Evolutionary conservation across 805 yeast species (phyloP).

Genomic region (Saturnispora gosingensis): DNA sequence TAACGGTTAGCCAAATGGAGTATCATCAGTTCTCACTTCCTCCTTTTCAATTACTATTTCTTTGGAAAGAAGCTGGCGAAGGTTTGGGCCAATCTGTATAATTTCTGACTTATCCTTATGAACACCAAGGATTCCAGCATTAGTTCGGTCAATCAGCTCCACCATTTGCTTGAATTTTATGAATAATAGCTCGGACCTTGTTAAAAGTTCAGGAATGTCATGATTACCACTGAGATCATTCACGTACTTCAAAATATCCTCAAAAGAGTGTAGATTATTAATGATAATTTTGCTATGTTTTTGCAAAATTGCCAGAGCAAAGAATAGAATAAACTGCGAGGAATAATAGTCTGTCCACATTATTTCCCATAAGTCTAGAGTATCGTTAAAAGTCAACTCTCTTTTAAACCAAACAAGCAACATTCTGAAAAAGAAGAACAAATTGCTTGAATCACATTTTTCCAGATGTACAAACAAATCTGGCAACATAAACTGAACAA

Average conservation of each 20-base stretch:
- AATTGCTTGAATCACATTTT: constrained; percentile 79
- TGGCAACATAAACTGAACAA: constrained; percentile 88
- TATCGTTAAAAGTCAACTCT: constrained; percentile 74
- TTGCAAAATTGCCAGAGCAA: constrained; percentile 83
- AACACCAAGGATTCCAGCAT: constrained; percentile 12
- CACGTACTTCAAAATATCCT: constrained; percentile 86
- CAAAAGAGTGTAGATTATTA: constrained; percentile 67
- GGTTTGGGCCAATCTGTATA: constrained; percentile 36
- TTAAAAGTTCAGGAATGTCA: constrained; percentile 65
- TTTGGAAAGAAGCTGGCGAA: constrained; percentile 52
- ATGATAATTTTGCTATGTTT: constrained; percentile 74
- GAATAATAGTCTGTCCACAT: constrained; percentile 82
- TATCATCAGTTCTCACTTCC: constrained; percentile 23
- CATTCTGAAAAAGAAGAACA: constrained; percentile 94
- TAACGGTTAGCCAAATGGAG: constrained; percentile 23
- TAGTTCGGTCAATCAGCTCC: constrained; percentile 57
- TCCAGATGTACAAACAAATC: constrained; percentile 72
- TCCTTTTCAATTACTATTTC: constrained; percentile 50
- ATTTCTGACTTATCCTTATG: background rate
- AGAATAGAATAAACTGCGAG: constrained; percentile 79
- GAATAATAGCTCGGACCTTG: constrained; percentile 79
- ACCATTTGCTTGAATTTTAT: constrained; percentile 73
- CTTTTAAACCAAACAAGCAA: constrained; percentile 90
- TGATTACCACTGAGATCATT: constrained; percentile 77
- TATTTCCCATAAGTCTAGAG: constrained; percentile 81